phyloP scores from a whole-genome alignment of 2,329 filamentous ascomycete species.

The Lecanicillium sp. region DNA sequence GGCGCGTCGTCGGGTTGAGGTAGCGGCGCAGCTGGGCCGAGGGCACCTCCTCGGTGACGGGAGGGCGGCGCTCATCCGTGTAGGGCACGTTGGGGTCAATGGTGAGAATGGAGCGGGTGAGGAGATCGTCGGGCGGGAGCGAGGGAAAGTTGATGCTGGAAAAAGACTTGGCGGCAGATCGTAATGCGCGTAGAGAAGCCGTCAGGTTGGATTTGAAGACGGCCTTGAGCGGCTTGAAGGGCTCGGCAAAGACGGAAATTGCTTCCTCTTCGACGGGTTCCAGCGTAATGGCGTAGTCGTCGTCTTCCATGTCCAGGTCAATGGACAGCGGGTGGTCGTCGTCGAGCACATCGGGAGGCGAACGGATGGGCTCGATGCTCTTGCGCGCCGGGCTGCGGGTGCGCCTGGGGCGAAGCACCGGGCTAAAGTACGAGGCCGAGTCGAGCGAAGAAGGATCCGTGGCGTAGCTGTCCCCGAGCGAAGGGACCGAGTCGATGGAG shows the following conservation, averaged over 20 bases:
- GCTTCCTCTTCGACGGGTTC: slow-evolving; percentile 25
- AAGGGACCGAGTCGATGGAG: slow-evolving; percentile 57
- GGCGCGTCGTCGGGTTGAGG: slow-evolving; percentile 54
- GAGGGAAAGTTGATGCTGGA: slow-evolving; percentile 57
- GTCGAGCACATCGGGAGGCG: slow-evolving; percentile 42
- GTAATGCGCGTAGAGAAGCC: slow-evolving; percentile 57
- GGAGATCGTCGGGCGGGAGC: slow-evolving; percentile 59
- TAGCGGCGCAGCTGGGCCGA: slow-evolving; percentile 62
- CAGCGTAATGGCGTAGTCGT: slow-evolving; percentile 45
- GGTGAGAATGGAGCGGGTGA: slow-evolving; percentile 61
- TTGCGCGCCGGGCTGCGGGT: slow-evolving; percentile 37
- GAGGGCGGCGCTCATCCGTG: slow-evolving; percentile 61
- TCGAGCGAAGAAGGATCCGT: slow-evolving; percentile 46
- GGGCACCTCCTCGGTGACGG: slow-evolving; percentile 56
- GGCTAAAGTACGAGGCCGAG: slow-evolving; percentile 38
- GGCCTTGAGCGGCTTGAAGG: slow-evolving; percentile 45
- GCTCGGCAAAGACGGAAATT: slow-evolving; percentile 25
- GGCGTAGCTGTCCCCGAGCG: slow-evolving; percentile 48
- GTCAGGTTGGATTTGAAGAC: slow-evolving; percentile 66
- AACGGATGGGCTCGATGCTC: slow-evolving; percentile 49
- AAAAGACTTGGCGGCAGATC: slow-evolving; percentile 58
- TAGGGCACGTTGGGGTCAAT: slow-evolving; percentile 62
- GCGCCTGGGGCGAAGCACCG: slow-evolving; percentile 17
- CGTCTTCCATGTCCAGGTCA: slow-evolving; percentile 28
- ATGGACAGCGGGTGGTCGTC: slow-evolving; percentile 47